A percentile compares a stretch with the other conserved stretches of the same genome.
phyloP scores from a whole-genome alignment of 2,329 filamentous ascomycete species.

The Colletotrichum sp. region DNA sequence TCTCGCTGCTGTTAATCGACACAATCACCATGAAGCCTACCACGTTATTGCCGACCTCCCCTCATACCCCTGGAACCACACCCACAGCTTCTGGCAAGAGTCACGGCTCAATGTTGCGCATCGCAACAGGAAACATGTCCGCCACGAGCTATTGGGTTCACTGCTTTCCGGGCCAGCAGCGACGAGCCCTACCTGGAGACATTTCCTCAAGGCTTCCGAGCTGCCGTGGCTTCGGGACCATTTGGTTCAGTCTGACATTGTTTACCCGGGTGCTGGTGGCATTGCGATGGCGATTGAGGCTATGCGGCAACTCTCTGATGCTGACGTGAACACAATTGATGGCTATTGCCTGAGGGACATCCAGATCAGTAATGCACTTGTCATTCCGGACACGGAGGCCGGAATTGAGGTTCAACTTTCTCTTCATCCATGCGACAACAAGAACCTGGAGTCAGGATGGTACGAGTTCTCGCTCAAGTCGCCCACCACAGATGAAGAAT shows the following conservation, averaged over 20 bases:
- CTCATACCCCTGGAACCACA: slow-evolving; percentile 23
- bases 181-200: not conserved
- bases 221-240: slow-evolving; percentile 53
- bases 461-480: slow-evolving; percentile 11
- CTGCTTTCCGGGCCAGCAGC: slow-evolving; percentile 22
- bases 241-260: slow-evolving; percentile 45
- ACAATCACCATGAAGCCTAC: slow-evolving; percentile 3
- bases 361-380: slow-evolving; percentile 19
- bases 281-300: slow-evolving; percentile 31
- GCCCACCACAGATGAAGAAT: slow-evolving; percentile 49
- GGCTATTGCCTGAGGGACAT: slow-evolving; percentile 24
- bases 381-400: not conserved
- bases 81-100: slow-evolving; percentile 12
- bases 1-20: not conserved
- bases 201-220: slow-evolving; percentile 29
- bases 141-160: slow-evolving; percentile 14
- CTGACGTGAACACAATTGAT: not conserved
- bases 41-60: slow-evolving; percentile 19
- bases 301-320: not conserved
- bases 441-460: slow-evolving; percentile 3
- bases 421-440: not conserved
- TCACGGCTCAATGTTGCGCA: slow-evolving; percentile 7
- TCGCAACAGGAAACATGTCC: not conserved
- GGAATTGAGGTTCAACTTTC: slow-evolving; percentile 1
- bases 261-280: slow-evolving; percentile 42